A percentile compares a stretch with the other conserved stretches of the same genome.
Conservation (phyloP, 2,329 filamentous ascomycete genomes). For the Claviceps pazoutovae region DNA sequence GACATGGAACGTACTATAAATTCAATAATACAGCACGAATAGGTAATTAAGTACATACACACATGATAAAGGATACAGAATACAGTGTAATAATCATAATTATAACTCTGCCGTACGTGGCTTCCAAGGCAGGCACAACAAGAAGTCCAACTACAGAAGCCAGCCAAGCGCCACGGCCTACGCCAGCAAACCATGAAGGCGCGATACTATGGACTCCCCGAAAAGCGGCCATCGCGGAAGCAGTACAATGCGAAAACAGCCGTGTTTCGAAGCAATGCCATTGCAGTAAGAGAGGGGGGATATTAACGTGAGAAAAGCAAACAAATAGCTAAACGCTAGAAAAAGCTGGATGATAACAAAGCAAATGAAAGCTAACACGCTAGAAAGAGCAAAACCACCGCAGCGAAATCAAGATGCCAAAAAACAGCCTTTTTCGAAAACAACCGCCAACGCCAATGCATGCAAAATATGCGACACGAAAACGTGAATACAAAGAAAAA, state of each 20-base stretch:
- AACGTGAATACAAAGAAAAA: constrained; percentile 5
- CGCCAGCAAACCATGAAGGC: background rate
- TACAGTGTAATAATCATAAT: background rate
- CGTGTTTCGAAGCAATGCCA: background rate
- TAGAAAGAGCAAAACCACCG: background rate
- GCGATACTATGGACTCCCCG: background rate
- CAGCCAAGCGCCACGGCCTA: background rate
- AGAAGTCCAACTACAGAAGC: background rate
- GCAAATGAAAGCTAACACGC: too few relatives aligned
- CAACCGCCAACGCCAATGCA: constrained; percentile 3
- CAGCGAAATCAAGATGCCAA: background rate
- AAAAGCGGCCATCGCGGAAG: background rate
- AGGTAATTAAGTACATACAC: too few relatives aligned
- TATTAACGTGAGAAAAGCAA: background rate
- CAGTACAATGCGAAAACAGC: background rate
- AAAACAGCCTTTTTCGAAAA: background rate
- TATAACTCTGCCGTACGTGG: background rate
- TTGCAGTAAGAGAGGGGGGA: background rate
- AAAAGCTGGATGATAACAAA: too few relatives aligned
- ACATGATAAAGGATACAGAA: background rate
- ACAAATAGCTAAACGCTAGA: too few relatives aligned
- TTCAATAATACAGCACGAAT: too few relatives aligned
- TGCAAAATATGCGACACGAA: background rate
- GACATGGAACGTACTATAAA: too few relatives aligned
- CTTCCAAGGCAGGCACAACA: background rate